phyloP scores from a whole-genome alignment of 805 yeast genomes.

The Lipomyces anomalus region DNA sequence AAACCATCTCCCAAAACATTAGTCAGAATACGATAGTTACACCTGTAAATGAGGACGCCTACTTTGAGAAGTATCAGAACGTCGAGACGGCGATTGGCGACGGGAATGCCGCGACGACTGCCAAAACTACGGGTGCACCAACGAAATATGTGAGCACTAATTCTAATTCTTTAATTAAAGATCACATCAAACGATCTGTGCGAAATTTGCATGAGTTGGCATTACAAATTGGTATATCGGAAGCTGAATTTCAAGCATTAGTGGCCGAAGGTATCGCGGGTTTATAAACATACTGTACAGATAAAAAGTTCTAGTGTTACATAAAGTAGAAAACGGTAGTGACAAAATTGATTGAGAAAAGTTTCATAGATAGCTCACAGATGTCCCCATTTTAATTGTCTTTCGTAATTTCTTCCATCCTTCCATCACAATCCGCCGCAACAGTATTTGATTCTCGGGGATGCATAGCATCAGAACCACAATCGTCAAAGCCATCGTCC shows the following conservation, averaged over 20 bases:
- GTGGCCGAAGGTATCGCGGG: neutral
- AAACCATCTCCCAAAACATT: slow-evolving; percentile 2
- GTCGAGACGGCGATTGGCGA: slow-evolving; percentile 21
- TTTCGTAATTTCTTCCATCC: neutral
- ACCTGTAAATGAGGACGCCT: slow-evolving; percentile 11
- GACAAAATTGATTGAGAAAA: too few relatives aligned
- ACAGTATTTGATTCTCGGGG: neutral
- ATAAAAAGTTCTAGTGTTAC: too few relatives aligned
- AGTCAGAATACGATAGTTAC: neutral
- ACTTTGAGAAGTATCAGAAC: slow-evolving; percentile 17
- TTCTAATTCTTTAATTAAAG: neutral
- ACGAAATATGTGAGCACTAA: too few relatives aligned
- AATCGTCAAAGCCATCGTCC: neutral
- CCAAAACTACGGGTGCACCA: neutral
- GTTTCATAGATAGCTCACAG: neutral
- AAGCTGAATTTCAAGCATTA: neutral
- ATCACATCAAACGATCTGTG: neutral
- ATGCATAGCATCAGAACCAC: neutral
- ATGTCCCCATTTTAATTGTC: neutral
- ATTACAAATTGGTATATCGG: neutral
- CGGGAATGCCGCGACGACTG: neutral
- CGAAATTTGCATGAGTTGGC: neutral
- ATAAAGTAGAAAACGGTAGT: too few relatives aligned
- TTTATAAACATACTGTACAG: neutral
- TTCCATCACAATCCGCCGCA: neutral